Base-by-base conservation (phyloP, 2,329 filamentous ascomycete genomes). In the Sporothrix schenckii region DNA sequence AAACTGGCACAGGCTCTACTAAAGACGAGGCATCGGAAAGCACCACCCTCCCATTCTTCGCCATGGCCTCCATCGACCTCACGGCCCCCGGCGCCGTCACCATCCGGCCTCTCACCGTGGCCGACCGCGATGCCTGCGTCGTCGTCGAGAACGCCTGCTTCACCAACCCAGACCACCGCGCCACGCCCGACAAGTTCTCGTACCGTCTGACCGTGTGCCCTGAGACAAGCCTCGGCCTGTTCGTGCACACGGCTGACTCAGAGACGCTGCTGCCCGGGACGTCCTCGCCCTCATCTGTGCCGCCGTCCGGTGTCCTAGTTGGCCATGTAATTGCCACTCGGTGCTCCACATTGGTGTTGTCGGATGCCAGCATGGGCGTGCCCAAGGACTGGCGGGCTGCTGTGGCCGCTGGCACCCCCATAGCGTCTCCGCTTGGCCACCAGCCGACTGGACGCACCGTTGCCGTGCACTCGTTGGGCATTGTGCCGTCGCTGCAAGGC, bases 381-480 rank as follows among this genome's bases (percentile, higher is more conserved):
- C 92, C 93, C 0, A 79, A 82, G 52, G 85, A 91, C 77, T 94
- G 91, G 89, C 82, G 84, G 72, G 82, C 83, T 65, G 82, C 83
- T 58, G 80, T 58, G 79, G 70, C 78, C 77, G 41, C 14, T 21
- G 19, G 6, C 24, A 24, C 24, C n/a, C 21, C 9, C 19, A 9
- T 19, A 10, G 77, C 79, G 69, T 82, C 85, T 39, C 77, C 79
- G 1, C 76, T 88, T 11, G 92, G 92, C 44, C 92, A 97, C 79
- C 87, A 91, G 75, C 88, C 92, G 71, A 82, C 83, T 19, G 93
- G 93, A 52, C 81, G 88, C 56, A 96, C 92, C 0, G 85, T 97
- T 69, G 92, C 89, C 69, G 81, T 97, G 66, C 94, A 97, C 80
- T 94, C 92, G 0, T 84, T 97, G 5, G 92, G 91, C 21, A 89